Conservation (phyloP, 441 rosid species). For the Breynia disticha region DNA sequence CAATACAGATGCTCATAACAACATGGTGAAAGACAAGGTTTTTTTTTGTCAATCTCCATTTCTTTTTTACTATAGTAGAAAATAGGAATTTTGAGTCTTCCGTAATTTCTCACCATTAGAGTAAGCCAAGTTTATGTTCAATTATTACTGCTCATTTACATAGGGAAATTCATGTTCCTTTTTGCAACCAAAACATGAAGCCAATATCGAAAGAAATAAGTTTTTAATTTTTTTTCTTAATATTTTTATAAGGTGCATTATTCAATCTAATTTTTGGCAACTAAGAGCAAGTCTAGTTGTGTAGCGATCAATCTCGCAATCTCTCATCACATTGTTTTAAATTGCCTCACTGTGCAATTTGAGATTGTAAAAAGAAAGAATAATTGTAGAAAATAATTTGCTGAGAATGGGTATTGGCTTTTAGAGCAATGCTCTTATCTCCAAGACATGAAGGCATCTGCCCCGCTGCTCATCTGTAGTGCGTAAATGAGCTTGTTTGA, state of each 20-base stretch:
- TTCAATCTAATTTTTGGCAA: neutral
- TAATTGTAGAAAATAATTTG: too few relatives aligned
- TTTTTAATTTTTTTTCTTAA: too few relatives aligned
- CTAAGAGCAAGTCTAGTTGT: too few relatives aligned
- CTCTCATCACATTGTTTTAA: neutral
- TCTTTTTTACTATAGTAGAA: neutral
- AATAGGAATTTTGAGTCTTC: neutral
- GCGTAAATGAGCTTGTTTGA: conserved; percentile 4
- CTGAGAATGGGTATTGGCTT: too few relatives aligned
- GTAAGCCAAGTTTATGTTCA: neutral
- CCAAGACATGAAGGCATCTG: too few relatives aligned
- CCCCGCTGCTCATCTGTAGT: neutral
- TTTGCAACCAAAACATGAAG: neutral
- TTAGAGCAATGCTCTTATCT: too few relatives aligned
- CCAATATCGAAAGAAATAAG: neutral
- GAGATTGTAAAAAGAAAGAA: neutral
- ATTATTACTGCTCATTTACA: neutral
- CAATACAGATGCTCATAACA: conserved; percentile 97
- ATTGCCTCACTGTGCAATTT: neutral
- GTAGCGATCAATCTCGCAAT: too few relatives aligned
- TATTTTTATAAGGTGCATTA: neutral
- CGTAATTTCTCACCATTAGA: neutral
- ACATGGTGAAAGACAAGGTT: conserved; percentile 98
- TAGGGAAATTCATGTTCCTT: too few relatives aligned
- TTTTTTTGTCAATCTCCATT: conserved; percentile 10